Evolutionary conservation across 129 eudicot species (phyloP).

Genomic region (Tagetes patula): DNA sequence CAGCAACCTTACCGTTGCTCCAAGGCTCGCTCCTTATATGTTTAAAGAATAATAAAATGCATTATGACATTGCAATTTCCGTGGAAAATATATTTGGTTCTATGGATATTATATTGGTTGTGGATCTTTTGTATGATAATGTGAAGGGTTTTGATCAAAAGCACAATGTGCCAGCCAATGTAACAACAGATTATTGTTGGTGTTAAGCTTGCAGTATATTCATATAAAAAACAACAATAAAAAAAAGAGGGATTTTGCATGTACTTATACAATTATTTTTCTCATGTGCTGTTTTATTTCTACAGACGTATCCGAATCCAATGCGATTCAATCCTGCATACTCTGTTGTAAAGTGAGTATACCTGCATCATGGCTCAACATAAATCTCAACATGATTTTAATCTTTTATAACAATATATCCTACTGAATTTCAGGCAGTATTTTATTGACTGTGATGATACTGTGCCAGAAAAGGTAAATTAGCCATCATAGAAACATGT

Average conservation of each 20-base stretch:
- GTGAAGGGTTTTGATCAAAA: conserved; percentile 9
- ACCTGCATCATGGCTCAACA: conserved; percentile 24
- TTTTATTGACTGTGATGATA: conserved; percentile 75
- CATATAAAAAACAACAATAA: not conserved
- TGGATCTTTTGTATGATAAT: not conserved
- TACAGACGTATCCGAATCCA: conserved; percentile 85
- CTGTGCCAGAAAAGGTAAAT: conserved; percentile 76
- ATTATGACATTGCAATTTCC: conserved; percentile 5
- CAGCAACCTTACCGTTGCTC: too few species aligned
- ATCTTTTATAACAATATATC: conserved; percentile 20
- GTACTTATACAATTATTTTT: not conserved
- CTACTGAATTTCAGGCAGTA: conserved; percentile 72
- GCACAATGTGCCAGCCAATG: not conserved
- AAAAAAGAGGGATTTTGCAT: not conserved
- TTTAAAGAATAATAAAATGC: not conserved
- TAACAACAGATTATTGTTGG: not conserved
- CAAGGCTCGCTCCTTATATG: not conserved
- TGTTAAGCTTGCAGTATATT: conserved; percentile 3
- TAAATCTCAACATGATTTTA: not conserved
- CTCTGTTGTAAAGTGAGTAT: conserved; percentile 84
- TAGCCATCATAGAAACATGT: not conserved
- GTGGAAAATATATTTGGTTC: not conserved
- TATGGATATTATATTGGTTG: not conserved
- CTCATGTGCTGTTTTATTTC: not conserved
- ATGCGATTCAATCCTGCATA: conserved; percentile 84